A percentile compares a stretch with the other conserved stretches of the same genome.
Conservation (phyloP, 371 early-diverging fungal species). For the Capniomyces stellatus region DNA sequence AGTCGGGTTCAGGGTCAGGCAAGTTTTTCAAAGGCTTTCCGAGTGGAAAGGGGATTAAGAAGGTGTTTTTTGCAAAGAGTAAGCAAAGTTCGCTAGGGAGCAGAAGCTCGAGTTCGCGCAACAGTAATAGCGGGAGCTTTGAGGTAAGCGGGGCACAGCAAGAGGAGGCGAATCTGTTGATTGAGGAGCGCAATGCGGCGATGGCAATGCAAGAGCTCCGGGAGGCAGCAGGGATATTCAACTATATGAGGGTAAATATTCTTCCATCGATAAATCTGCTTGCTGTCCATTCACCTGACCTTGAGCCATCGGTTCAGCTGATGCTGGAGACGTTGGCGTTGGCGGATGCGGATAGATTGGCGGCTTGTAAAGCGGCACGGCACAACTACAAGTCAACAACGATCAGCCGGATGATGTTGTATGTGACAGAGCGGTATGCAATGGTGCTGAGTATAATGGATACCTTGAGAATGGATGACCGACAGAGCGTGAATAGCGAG, state of each 20-base stretch:
- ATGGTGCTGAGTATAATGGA: conserved; percentile 12
- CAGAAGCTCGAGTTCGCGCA: too few species aligned
- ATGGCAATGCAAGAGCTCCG: conserved; percentile 22
- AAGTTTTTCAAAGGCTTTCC: not conserved
- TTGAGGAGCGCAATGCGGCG: not conserved
- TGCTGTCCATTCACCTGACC: conserved; percentile 16
- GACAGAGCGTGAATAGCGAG: conserved; percentile 1
- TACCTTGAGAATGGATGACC: conserved; percentile 16
- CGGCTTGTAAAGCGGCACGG: conserved; percentile 22
- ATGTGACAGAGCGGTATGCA: conserved; percentile 21
- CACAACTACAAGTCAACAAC: conserved; percentile 15
- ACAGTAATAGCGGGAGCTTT: too few species aligned
- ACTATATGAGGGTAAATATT: conserved; percentile 13
- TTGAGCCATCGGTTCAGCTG: conserved; percentile 20
- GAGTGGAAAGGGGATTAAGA: not conserved
- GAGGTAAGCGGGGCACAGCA: not conserved
- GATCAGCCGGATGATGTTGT: conserved; percentile 18
- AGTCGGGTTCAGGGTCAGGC: not conserved
- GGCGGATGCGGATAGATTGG: conserved; percentile 24
- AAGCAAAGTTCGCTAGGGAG: too few species aligned
- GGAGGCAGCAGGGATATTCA: conserved; percentile 22
- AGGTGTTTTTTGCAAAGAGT: not conserved
- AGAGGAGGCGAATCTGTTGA: not conserved
- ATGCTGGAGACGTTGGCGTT: conserved; percentile 24
- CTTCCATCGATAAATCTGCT: conserved; percentile 10